Evolutionary conservation across 495 filamentous ascomycete genomes (phyloP).

Genomic region (Penicillium subrubescens): DNA sequence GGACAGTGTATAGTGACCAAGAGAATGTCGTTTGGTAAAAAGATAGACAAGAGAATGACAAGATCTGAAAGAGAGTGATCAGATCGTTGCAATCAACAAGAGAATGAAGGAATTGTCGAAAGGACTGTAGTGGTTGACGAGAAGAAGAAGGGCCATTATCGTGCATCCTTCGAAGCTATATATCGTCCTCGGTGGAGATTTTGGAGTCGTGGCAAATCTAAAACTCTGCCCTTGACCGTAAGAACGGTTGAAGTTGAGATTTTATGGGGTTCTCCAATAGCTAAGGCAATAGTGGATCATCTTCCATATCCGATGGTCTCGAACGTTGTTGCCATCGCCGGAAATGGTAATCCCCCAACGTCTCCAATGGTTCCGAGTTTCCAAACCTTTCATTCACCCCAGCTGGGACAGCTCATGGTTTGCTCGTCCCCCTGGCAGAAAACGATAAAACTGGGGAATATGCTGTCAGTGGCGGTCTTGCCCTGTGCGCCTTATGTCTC

Average conservation of each 20-base stretch:
- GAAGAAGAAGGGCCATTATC: conserved; percentile 3
- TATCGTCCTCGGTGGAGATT: conserved; percentile 5
- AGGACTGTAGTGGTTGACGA: conserved; percentile 12
- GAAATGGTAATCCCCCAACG: conserved; percentile 4
- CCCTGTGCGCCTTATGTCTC: not conserved
- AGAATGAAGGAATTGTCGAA: conserved; percentile 11
- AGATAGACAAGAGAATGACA: conserved; percentile 18
- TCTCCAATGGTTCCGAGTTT: conserved; percentile 1
- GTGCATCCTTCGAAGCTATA: not conserved
- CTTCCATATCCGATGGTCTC: not conserved
- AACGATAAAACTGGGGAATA: not conserved
- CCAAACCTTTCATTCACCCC: not conserved
- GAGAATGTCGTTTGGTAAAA: conserved; percentile 7
- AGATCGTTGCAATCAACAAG: conserved; percentile 12
- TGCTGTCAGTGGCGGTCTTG: conserved; percentile 1
- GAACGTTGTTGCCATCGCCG: conserved; percentile 16
- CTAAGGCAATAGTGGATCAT: not conserved
- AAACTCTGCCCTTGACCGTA: not conserved
- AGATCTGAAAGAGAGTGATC: conserved; percentile 22
- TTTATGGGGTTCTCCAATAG: conserved; percentile 10
- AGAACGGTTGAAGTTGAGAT: not conserved
- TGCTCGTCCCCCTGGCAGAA: not conserved
- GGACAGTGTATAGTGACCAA: conserved; percentile 1
- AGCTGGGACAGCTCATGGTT: not conserved
- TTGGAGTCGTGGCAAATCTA: conserved; percentile 10